Evolutionary conservation across 306 rosid species (phyloP), one percentile per base, ranked within the genome.

Genomic region (Sophora flavescens): DNA sequence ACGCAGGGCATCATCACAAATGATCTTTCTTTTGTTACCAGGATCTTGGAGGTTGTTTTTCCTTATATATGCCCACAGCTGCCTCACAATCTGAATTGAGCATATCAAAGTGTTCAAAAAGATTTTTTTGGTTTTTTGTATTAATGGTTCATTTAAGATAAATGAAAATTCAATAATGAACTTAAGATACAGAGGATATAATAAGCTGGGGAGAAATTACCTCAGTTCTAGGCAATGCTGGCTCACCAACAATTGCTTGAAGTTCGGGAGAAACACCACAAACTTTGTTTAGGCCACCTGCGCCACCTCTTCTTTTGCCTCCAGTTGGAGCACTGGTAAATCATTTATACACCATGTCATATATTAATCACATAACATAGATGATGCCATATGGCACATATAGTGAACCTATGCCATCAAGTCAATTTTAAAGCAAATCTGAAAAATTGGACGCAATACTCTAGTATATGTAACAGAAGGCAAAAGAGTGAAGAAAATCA

Each of bases 11-110:
- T 89, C 96, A n/a, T 92, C 91, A 58, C 97, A 92, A 58, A 92
- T 92, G 48, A 92, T 92, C 85, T 89, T 92, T 83, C 97, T 88
- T 80, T 92, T 92, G 84, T 92, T 92, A 80, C 90, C 87, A 9
- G 97, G 96, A 85, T 92, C 97, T 84, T 92, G 97, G 77, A 92
- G 97, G 77, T 92, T 89, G 88, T 92, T 85, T 70, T 89, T 92
- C 89, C 90, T 89, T 85, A 92, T 92, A 84, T 92, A 92, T 53
- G 97, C 97, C 97, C 97, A 92, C 54, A 92, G 96, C 83, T 92
- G 97, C 84, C 81, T 92, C 77, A 92, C 97, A 79, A 92, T 92
- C 97, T 92, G 90, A 58, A 66, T 69, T 28, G 53, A 65, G 53
- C 75, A 79, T 17, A 61, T 17, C 13, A 35, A 17, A 59, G 53